Evolutionary conservation across 164 flowering plant species (phyloP).

Genomic region (Litsea cubeba): DNA sequence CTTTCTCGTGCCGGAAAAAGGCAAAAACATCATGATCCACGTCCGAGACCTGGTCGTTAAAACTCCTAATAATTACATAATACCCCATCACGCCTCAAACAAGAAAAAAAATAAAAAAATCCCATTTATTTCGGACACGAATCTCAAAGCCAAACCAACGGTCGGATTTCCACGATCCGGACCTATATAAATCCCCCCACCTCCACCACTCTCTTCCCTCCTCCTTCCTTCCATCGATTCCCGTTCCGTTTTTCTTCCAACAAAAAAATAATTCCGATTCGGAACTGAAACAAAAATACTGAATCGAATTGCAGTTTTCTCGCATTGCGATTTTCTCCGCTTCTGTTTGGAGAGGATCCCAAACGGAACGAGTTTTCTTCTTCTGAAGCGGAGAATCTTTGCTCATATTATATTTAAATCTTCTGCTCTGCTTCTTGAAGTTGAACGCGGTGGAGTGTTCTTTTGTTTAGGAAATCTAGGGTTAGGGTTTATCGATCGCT

Average conservation of each 20-base stretch:
- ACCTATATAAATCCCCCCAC: no score
- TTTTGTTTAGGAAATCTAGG: not conserved
- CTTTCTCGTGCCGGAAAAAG: no score
- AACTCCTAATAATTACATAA: not conserved
- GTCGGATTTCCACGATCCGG: constrained; percentile 4
- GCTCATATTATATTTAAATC: no score
- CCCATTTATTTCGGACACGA: not conserved
- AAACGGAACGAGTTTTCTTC: not conserved
- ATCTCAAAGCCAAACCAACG: not conserved
- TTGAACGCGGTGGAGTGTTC: not conserved
- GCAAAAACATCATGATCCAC: not conserved
- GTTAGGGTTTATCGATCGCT: not conserved
- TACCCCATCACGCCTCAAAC: not conserved
- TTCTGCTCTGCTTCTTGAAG: not conserved
- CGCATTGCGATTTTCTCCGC: not conserved
- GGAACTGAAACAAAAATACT: no score
- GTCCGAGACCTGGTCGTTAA: constrained; percentile 4
- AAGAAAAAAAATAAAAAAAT: not conserved
- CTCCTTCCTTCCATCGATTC: no score
- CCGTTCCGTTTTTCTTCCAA: no score
- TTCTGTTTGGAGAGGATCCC: not conserved
- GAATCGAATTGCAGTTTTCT: no score
- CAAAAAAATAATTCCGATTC: no score
- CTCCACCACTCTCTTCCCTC: no score
- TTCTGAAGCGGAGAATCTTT: not conserved